Percentiles rank a stretch among this genome's conserved stretches.
Evolutionary conservation across 305 asterid genomes (phyloP).

Genomic region (Fraxinus sp.): DNA sequence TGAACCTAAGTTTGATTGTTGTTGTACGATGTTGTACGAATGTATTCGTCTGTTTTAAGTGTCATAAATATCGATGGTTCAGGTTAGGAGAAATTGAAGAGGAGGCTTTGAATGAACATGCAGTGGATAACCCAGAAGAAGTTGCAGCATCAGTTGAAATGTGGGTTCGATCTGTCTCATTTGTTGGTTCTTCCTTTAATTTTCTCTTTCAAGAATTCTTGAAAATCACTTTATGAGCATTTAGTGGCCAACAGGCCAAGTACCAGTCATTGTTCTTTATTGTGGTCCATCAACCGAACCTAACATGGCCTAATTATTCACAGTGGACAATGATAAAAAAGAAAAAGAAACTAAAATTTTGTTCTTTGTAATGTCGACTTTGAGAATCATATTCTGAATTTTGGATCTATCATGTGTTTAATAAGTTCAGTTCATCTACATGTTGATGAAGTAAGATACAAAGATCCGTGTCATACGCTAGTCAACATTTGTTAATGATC

Average conservation of each 20-base stretch:
- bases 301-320: neutral
- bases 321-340: neutral
- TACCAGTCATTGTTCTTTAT: neutral
- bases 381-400: neutral
- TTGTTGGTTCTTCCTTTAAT: conserved; percentile 1
- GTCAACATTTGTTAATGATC: neutral
- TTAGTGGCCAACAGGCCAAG: neutral
- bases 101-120: conserved; percentile 40
- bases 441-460: neutral
- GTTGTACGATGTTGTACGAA: neutral
- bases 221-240: neutral
- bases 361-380: neutral
- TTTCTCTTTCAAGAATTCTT: neutral
- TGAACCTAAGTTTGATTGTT: neutral
- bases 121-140: conserved; percentile 51
- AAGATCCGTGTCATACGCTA: neutral
- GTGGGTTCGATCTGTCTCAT: conserved; percentile 32
- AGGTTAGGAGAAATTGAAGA: conserved; percentile 41
- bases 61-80: conserved; percentile 10
- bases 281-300: conserved; percentile 2
- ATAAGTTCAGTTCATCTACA: neutral
- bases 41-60: neutral
- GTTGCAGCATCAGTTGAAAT: conserved; percentile 47
- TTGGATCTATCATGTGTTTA: neutral
- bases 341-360: neutral